Conservation (phyloP, 2,329 filamentous ascomycete genomes). For the Gaeumannomyces sp. region DNA sequence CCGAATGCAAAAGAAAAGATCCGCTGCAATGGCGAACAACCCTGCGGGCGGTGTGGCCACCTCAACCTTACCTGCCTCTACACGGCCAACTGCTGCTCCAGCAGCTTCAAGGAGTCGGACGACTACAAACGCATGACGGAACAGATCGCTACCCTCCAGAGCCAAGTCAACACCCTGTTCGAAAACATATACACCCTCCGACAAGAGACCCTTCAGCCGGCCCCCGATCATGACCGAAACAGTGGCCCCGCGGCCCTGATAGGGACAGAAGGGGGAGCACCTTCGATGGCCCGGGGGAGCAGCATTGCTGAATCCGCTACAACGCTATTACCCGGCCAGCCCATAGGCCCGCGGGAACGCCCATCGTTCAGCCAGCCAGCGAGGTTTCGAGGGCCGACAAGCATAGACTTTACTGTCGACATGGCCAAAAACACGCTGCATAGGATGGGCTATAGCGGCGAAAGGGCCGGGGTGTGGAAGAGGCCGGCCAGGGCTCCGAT, state of each 20-base stretch:
- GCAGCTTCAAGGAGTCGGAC: constrained; percentile 85
- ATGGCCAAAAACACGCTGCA: constrained; percentile 82
- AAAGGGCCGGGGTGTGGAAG: constrained; percentile 56
- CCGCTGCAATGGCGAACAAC: constrained; percentile 65
- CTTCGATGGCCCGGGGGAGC: neutral
- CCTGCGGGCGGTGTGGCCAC: constrained; percentile 62
- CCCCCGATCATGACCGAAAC: constrained; percentile 36
- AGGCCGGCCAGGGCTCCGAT: constrained; percentile 33
- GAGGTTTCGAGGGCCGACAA: constrained; percentile 78
- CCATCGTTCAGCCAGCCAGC: constrained; percentile 47
- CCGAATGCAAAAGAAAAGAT: constrained; percentile 71
- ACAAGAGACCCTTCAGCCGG: constrained; percentile 40
- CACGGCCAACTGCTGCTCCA: constrained; percentile 61
- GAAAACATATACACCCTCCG: constrained; percentile 65
- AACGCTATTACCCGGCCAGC: constrained; percentile 35
- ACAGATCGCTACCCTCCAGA: constrained; percentile 69
- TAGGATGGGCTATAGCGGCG: constrained; percentile 76
- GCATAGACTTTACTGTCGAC: constrained; percentile 76
- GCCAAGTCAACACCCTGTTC: constrained; percentile 75
- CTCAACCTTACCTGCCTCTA: constrained; percentile 62
- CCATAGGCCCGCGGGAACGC: constrained; percentile 27
- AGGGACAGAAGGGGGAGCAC: neutral
- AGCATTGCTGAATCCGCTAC: constrained; percentile 25
- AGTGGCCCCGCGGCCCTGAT: too few relatives aligned
- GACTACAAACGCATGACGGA: constrained; percentile 79